Conservation (phyloP, 73 alveolate species). For the Uronychia binucleata region DNA sequence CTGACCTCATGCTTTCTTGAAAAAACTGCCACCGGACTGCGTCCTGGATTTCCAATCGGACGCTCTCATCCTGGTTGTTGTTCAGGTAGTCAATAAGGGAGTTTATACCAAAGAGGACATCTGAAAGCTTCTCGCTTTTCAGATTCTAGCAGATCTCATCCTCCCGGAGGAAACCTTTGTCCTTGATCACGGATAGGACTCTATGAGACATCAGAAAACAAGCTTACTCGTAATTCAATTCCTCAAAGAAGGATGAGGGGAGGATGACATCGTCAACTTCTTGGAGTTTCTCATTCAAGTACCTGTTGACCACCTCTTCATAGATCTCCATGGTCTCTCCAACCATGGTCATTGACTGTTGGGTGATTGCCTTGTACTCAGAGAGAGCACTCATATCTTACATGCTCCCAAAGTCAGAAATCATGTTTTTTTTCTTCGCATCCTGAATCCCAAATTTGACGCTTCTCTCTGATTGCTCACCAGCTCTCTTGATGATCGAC, state of each 20-base stretch:
- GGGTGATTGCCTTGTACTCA: not conserved
- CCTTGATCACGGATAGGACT: not conserved
- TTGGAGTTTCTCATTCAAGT: not conserved
- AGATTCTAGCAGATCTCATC: not conserved
- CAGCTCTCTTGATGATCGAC: not conserved
- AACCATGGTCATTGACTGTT: not conserved
- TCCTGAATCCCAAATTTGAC: not conserved
- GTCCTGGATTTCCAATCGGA: not conserved
- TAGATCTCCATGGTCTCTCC: not conserved
- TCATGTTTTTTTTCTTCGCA: not conserved
- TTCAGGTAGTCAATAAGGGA: not conserved
- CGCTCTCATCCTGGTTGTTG: not conserved
- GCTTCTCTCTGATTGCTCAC: not conserved
- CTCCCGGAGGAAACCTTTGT: not conserved
- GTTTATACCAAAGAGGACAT: not conserved
- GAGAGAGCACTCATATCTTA: not conserved
- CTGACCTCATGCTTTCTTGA: not conserved
- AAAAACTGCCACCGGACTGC: not conserved
- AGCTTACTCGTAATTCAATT: not conserved
- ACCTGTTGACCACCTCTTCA: not conserved
- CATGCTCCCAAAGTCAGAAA: not conserved
- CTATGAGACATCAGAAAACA: not conserved
- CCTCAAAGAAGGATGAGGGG: not conserved
- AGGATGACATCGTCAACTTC: not conserved
- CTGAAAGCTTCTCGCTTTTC: not conserved